Conservation (phyloP, 768 basidiomycete genomes). For the Kwoniella heveanensis region DNA sequence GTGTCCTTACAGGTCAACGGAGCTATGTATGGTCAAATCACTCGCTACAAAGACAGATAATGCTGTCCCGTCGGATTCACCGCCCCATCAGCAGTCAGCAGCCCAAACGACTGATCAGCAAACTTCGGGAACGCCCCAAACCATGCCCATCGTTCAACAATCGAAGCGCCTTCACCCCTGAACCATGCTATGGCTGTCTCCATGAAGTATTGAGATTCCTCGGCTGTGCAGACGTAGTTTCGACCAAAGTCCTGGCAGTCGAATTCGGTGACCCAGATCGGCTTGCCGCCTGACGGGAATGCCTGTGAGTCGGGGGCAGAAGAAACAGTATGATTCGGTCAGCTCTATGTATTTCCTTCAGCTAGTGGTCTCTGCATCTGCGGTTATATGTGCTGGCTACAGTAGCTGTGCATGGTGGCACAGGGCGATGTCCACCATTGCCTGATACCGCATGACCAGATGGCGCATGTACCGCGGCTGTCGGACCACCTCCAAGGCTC, state of each 20-base stretch:
- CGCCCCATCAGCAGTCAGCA: constrained; percentile 35
- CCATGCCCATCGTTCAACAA: constrained; percentile 45
- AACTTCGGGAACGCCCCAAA: constrained; percentile 43
- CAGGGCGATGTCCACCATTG: too few relatives aligned
- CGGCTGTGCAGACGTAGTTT: constrained; percentile 27
- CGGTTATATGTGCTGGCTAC: too few relatives aligned
- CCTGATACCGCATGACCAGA: too few relatives aligned
- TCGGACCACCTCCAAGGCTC: too few relatives aligned
- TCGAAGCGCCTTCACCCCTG: constrained; percentile 25
- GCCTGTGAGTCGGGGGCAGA: too few relatives aligned
- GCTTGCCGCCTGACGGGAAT: constrained; percentile 27
- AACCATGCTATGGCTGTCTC: constrained; percentile 35
- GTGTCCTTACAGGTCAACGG: too few relatives aligned
- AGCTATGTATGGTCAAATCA: too few relatives aligned
- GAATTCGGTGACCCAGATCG: constrained; percentile 39
- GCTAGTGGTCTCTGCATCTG: too few relatives aligned
- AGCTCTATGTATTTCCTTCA: too few relatives aligned
- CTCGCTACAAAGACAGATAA: constrained; percentile 20
- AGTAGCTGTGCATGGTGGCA: too few relatives aligned
- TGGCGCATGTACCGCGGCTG: too few relatives aligned
- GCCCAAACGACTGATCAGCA: constrained; percentile 24
- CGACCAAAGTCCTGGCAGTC: constrained; percentile 38
- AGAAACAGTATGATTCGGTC: too few relatives aligned
- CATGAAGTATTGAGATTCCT: constrained; percentile 40
- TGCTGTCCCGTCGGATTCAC: constrained; percentile 26